Evolutionary conservation across 495 filamentous ascomycete species (phyloP), one percentile per base, ranked within the genome.

Genomic region (Choiromyces venosus): DNA sequence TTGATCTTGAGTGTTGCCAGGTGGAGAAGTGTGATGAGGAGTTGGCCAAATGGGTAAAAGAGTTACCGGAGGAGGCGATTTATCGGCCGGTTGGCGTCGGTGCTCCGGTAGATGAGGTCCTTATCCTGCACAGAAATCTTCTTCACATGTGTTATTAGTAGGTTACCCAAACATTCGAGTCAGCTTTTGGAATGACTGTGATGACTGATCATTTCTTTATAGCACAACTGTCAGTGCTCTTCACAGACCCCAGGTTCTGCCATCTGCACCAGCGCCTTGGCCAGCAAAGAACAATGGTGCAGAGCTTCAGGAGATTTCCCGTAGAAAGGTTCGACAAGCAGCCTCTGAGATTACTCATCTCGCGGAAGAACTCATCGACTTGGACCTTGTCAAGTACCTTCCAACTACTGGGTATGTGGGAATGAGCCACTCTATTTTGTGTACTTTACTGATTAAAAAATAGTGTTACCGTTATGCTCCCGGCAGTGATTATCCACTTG

Each of bases 401-500:
- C 93, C 93, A 14, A 95, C 93, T 0, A 93, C 92, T 0, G 93
- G 92, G 79, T 80, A 69, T 37, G 74, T 65, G 33, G 33, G 35
- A 18, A 42, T 38, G 14, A 52, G 9, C 38, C 37, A 56, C 36
- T 29, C 29, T 46, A 3, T 46, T 36, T 70, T 25, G 14, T 44
- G 4, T 37, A 33, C 44, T 36, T 78, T 65, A 37, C 74, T 80
- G 65, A 80, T 56, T 29, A 12, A 37, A 56, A 21, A 66, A 25
- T 36, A 80, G 79, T 56, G 92, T 96, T 33, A 97, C 93, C 0
- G 92, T 96, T 14, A 87, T 96, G 16, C 87, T 96, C 6, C 93
- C 93, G 3, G 93, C 93, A 18, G 92, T 96, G 82, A 96, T 96
- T 74, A 94, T 96, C 70, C 92, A 97, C 79, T 85, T 97, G 29